Evolutionary conservation across 2,329 filamentous ascomycete species (phyloP).

Genomic region (Magnaporthiopsis rhizophila): DNA sequence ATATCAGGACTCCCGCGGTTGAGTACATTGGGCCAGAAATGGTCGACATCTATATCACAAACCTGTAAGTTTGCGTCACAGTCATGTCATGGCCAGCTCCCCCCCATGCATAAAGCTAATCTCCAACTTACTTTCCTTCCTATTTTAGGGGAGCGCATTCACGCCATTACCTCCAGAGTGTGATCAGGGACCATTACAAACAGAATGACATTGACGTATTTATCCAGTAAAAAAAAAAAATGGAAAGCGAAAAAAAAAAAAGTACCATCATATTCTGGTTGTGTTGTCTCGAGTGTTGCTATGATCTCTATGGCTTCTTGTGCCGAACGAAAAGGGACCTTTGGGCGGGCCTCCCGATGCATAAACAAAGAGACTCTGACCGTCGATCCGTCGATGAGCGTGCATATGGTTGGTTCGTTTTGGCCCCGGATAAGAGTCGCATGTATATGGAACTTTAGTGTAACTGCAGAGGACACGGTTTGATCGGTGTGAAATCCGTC

Average conservation of each 20-base stretch:
- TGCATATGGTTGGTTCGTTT: neutral
- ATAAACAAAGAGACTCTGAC: neutral
- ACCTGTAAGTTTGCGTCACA: conserved; percentile 49
- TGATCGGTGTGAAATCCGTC: neutral
- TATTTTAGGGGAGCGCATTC: conserved; percentile 24
- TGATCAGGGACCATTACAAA: conserved; percentile 22
- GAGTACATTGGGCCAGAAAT: conserved; percentile 74
- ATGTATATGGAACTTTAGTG: too few relatives aligned
- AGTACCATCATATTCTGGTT: neutral
- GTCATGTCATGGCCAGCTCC: too few relatives aligned
- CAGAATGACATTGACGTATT: conserved; percentile 15
- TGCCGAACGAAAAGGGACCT: too few relatives aligned
- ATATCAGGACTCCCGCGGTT: conserved; percentile 70
- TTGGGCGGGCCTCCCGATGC: neutral
- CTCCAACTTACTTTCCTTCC: neutral
- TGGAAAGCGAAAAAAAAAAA: neutral
- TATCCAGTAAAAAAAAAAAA: conserved; percentile 1
- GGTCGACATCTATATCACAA: conserved; percentile 78
- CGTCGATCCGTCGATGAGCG: neutral
- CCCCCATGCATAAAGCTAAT: too few relatives aligned
- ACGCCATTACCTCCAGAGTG: conserved; percentile 18
- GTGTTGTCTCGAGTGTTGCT: neutral
- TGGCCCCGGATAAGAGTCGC: neutral
- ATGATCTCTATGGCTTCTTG: neutral
- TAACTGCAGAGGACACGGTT: neutral